Evolutionary conservation across 2,329 filamentous ascomycete genomes (phyloP).

Genomic region (Phyllosticta citrichinensis): DNA sequence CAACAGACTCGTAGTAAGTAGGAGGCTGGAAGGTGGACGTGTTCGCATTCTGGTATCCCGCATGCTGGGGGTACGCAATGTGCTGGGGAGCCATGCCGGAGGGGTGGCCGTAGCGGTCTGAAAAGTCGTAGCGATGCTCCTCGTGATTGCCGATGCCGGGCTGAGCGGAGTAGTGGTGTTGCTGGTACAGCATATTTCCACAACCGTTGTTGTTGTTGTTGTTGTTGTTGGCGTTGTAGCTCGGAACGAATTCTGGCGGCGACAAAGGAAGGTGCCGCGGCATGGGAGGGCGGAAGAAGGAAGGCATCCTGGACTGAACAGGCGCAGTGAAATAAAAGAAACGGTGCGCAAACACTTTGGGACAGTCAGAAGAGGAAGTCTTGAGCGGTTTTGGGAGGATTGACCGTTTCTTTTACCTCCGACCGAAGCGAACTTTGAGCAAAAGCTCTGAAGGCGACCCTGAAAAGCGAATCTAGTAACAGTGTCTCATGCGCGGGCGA

Average conservation of each 20-base stretch:
- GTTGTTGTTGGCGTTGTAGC: constrained; percentile 21
- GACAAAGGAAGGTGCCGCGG: constrained; percentile 37
- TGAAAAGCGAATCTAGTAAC: constrained; percentile 22
- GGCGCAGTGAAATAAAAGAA: constrained; percentile 31
- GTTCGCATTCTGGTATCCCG: constrained; percentile 27
- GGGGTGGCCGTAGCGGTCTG: constrained; percentile 36
- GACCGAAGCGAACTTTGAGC: constrained; percentile 24
- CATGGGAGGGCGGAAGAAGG: constrained; percentile 39
- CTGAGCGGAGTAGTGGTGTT: constrained; percentile 26
- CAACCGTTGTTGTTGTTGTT: constrained; percentile 28
- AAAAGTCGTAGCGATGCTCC: constrained; percentile 35
- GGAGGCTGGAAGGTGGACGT: constrained; percentile 25
- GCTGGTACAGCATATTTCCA: constrained; percentile 36
- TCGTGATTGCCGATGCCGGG: constrained; percentile 33
- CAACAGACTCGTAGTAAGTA: constrained; percentile 35
- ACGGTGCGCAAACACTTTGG: constrained; percentile 29
- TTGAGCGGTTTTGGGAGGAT: constrained; percentile 12
- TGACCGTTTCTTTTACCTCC: constrained; percentile 31
- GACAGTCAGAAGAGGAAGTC: background rate
- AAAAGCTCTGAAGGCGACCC: constrained; percentile 24
- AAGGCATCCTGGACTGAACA: constrained; percentile 34
- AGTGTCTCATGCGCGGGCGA: constrained; percentile 26
- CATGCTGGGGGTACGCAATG: constrained; percentile 28
- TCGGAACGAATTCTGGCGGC: constrained; percentile 38
- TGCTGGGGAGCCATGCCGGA: constrained; percentile 27